A percentile compares a stretch with the other conserved stretches of the same genome.
These are phyloP conservation scores for Boechera stricta DNA, from an alignment of 345 rosid genomes.

Conservation along the genomic window DNA sequence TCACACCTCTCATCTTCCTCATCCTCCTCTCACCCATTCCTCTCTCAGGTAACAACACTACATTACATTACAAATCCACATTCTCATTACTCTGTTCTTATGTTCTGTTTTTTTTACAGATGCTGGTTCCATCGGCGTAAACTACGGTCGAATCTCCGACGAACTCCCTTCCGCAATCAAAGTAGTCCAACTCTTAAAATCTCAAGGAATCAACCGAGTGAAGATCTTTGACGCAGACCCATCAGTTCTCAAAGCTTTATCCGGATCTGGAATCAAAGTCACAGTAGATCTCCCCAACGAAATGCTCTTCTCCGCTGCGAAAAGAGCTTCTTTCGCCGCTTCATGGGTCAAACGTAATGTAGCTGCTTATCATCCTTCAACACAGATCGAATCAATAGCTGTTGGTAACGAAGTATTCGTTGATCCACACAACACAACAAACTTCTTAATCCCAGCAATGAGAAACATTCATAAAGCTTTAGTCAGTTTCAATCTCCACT, in stretches of 20 bases:
- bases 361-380: conserved; percentile 68
- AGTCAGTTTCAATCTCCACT: conserved; percentile 59
- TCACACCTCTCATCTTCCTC: conserved; percentile 18
- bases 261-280: conserved; percentile 80
- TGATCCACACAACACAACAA: conserved; percentile 78
- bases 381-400: conserved; percentile 87
- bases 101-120: conserved; percentile 48
- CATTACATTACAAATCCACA: not conserved
- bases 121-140: conserved; percentile 83
- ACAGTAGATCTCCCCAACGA: conserved; percentile 90
- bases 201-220: conserved; percentile 71
- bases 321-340: conserved; percentile 56
- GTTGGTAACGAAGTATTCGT: conserved; percentile 96
- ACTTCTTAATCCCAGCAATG: conserved; percentile 79
- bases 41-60: conserved; percentile 35
- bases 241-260: conserved; percentile 71
- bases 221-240: conserved; percentile 87
- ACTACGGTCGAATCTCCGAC: conserved; percentile 88
- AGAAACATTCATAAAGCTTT: conserved; percentile 81
- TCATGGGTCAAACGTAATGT: conserved; percentile 80
- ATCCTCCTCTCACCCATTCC: conserved; percentile 26
- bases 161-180: conserved; percentile 76
- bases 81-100: conserved; percentile 2
- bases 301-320: conserved; percentile 68
- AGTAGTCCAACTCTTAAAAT: conserved; percentile 73